These are phyloP conservation scores for Emmonsiellopsis sp. DNA, from an alignment of 2,329 filamentous ascomycete genomes.

Conservation along the genomic window DNA sequence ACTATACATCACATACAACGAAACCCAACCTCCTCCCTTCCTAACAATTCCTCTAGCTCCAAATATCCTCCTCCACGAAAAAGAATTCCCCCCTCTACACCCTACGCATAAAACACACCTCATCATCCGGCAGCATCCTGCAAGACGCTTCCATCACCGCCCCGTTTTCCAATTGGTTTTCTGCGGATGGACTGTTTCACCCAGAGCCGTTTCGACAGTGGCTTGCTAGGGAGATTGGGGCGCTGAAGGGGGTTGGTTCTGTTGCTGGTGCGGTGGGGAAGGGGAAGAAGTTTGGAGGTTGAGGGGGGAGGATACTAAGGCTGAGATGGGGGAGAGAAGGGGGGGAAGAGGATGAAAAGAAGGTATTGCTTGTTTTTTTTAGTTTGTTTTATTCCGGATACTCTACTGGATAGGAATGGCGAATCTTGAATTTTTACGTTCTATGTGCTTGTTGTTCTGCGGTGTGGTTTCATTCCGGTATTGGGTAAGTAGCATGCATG, in stretches of 20 bases:
- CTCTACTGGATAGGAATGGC: not conserved
- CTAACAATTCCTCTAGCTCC: not conserved
- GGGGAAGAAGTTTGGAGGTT: not conserved
- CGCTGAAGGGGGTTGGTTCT: constrained; percentile 41
- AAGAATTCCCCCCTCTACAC: constrained; percentile 79
- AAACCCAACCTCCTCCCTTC: too few relatives aligned
- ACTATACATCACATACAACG: too few relatives aligned
- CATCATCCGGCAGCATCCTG: constrained; percentile 29
- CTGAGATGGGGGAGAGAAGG: not conserved
- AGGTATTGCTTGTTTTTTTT: not conserved
- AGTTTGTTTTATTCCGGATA: not conserved
- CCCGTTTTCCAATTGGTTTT: constrained; percentile 54
- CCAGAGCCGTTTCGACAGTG: constrained; percentile 54
- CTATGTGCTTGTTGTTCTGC: not conserved
- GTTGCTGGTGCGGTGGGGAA: not conserved
- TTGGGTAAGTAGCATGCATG: too few relatives aligned
- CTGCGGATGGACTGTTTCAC: constrained; percentile 49
- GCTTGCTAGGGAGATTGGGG: constrained; percentile 49
- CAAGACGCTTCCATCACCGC: constrained; percentile 44
- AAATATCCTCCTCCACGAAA: constrained; percentile 62
- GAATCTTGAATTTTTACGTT: not conserved
- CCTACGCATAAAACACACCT: constrained; percentile 50
- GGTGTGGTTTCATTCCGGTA: not conserved
- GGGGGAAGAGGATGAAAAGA: not conserved
- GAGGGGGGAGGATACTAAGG: not conserved